These are phyloP conservation scores for Eimeria falciformis DNA, from an alignment of 169 alveolate species.

Conservation along the genomic window DNA sequence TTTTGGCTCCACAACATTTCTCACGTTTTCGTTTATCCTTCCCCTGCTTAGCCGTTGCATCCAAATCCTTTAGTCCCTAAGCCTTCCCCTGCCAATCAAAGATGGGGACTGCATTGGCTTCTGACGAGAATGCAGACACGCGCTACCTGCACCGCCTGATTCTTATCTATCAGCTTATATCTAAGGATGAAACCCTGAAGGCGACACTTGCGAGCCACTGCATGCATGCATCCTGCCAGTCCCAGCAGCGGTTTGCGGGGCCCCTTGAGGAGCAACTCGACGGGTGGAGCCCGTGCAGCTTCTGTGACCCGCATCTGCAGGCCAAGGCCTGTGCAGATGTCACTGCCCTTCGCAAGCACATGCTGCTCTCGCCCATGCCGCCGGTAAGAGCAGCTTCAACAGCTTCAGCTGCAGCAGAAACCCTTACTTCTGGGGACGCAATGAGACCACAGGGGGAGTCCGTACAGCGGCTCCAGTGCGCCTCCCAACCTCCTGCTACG, in stretches of 20 bases:
- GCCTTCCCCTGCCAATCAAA: background rate
- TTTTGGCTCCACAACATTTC: too few relatives aligned
- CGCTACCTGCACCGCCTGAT: slow-evolving; percentile 53
- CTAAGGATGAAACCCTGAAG: slow-evolving; percentile 30
- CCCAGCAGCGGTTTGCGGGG: background rate
- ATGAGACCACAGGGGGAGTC: background rate
- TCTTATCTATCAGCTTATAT: slow-evolving; percentile 13
- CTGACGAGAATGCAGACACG: background rate
- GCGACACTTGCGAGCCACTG: too few relatives aligned
- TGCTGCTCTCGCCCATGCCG: background rate
- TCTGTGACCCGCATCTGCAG: background rate
- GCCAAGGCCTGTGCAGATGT: background rate
- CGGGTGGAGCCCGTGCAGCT: background rate
- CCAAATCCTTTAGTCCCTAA: too few relatives aligned
- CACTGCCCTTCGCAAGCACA: background rate
- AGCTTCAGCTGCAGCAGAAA: background rate
- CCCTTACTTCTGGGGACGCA: background rate
- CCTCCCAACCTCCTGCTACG: background rate
- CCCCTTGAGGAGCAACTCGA: background rate
- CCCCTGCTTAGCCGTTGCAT: too few relatives aligned
- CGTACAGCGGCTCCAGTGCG: background rate
- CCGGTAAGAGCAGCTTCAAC: background rate
- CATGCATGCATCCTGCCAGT: too few relatives aligned
- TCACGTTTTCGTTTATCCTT: too few relatives aligned
- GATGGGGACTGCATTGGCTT: background rate